Evolutionary conservation across 371 early-diverging fungal genomes (phyloP), one percentile per base, ranked within the genome.

Genomic region (Circinella minor): DNA sequence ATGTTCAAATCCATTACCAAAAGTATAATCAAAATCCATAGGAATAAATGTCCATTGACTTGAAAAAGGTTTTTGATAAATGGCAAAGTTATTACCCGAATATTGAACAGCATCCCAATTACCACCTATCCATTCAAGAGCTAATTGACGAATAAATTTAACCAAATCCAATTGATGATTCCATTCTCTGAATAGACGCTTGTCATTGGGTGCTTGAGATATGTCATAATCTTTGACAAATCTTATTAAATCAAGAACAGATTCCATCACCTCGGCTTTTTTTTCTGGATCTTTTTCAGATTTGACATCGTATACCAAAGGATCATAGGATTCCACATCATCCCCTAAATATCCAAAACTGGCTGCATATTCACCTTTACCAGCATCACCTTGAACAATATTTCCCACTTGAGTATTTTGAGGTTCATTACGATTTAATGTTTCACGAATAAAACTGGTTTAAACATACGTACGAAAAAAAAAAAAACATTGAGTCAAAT

Each of bases 21-120:
- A 78, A 9, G 77, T 74, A 37, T 73, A 78, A 55, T 82, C 83
- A 57, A 82, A 82, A 63, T 85, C 85, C 65, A 83, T 82, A 11
- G 85, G 81, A 38, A 85, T 18, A 73, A 66, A 63, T 36, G 73
- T 65, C 49, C 69, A 73, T 39, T 72, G 71, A 11, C 48, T 49
- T 17, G 73, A 55, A 3, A 14, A 6, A 0, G 73, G 73, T 3
- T 74, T 63, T 14, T 64, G 69, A 57, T 78, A 78, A 4, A 78
- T 34, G 13, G 66, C 70, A 68, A 69, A 78, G 20, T 78, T 78
- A 65, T 78, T 78, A 4, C 78, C 78, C 15, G 75, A 70, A 36
- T 78, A 78, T 37, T 69, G 71, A 34, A 74, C 60, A 36, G 59
- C 78, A 59, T 78, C 81, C 71, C 72, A 81, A 27, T 77, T 75